Evolutionary conservation across 73 alveolate genomes (phyloP), one percentile per base, ranked within the genome.

Genomic region (Effrenium voratum): DNA sequence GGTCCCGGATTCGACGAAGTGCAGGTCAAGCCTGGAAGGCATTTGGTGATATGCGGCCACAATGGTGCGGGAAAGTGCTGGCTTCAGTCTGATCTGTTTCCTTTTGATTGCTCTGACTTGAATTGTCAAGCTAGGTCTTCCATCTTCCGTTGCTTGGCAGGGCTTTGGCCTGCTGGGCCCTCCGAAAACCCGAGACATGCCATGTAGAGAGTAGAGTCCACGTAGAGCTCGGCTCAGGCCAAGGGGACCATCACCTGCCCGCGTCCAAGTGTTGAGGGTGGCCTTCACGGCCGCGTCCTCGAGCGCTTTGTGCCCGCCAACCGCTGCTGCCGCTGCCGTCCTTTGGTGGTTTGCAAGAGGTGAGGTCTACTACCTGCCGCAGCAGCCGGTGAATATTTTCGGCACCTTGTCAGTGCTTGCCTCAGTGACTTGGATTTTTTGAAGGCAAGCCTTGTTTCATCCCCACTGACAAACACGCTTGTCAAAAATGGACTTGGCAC

Each of bases 331-430:
- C 19, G 8, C 63, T 60, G 16, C 40, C 30, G 75, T 32, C 75
- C 15, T 22, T 60, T 32, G 75, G 40, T 60, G 75, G 36, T 6
- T 72, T 30, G 26, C 73, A 28, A 46, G 30, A 88, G 96, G 91
- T 36, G 98, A 73, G 36, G 98, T 75, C 47, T 91, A 91, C 98
- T 99, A 99, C 93, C 76, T 99, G 43, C 99, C 99, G 10, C 99
- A 99, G 76, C 72, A 80, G 28, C 99, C 99, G 12, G 94, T 79
- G 60, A 91, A 94, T 59, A 96, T 99, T 45, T 45, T 75, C 32
- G 99, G 99, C 44, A 85, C 95, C 28, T 87, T 99, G 40, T 94
- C 99, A 66, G 99, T n/a, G 50, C 72, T 12, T 68, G 49, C 32
- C 95, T 41, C 47, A 59, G 83, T 10, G 68, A 45, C 28, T 60